Conservation (phyloP, 2,329 filamentous ascomycete species). For the Paracoccidioides brasiliensis region DNA sequence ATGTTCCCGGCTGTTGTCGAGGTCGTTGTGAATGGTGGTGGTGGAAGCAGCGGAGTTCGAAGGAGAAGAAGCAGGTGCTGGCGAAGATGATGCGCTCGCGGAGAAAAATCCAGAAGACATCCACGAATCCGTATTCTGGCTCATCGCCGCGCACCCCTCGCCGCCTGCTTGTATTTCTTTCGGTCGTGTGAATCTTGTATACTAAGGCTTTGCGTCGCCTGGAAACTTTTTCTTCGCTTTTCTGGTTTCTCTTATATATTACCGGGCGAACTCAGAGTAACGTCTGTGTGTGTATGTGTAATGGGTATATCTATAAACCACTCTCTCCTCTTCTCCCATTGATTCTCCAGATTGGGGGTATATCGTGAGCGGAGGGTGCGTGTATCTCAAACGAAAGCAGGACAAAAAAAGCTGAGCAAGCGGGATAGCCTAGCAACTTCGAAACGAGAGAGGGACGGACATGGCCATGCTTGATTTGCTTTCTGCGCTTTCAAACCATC, state of each 20-base stretch:
- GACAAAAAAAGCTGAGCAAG: not conserved
- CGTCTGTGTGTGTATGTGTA: not conserved
- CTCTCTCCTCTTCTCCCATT: too few species aligned
- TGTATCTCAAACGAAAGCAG: not conserved
- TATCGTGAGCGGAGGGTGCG: too few species aligned
- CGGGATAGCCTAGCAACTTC: not conserved
- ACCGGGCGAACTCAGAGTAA: too few species aligned
- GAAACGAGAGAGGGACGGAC: not conserved
- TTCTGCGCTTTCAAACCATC: not conserved
- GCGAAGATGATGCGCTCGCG: conserved; percentile 8
- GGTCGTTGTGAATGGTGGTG: not conserved
- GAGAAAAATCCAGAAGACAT: conserved; percentile 41
- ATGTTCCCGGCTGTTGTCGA: not conserved
- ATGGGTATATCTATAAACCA: not conserved
- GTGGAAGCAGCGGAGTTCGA: conserved; percentile 8
- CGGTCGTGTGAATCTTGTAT: too few species aligned
- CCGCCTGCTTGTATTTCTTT: not conserved
- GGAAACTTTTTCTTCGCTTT: too few species aligned
- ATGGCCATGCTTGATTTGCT: not conserved
- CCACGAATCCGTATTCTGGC: conserved; percentile 43
- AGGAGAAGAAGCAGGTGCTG: not conserved
- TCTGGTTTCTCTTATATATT: too few species aligned
- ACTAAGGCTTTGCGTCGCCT: too few species aligned
- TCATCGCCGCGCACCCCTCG: conserved; percentile 37
- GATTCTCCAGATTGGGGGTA: too few species aligned